Percentiles rank a stretch among this genome's conserved stretches.
Evolutionary conservation across 495 filamentous ascomycete species (phyloP).

Genomic region (Chaetomium tenue): DNA sequence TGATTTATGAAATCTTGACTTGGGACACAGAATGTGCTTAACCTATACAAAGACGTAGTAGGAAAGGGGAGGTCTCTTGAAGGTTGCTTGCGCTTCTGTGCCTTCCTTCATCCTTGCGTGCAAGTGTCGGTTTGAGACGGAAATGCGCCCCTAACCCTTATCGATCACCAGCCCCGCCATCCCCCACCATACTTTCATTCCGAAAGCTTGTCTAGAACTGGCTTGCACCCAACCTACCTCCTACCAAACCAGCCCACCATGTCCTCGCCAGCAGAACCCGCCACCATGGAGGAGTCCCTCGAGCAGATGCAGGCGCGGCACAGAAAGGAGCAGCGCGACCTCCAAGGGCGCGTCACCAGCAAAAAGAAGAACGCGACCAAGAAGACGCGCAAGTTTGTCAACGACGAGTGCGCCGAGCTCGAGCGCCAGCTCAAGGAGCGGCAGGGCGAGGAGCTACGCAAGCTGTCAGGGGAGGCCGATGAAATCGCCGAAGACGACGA

Average conservation of each 20-base stretch:
- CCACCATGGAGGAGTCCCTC: constrained; percentile 48
- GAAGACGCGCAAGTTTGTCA: constrained; percentile 88
- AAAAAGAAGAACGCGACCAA: constrained; percentile 96
- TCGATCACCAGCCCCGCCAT: constrained; percentile 1
- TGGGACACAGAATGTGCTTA: too few species aligned
- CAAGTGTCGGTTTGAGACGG: background rate
- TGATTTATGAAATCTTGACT: background rate
- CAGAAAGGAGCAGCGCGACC: constrained; percentile 82
- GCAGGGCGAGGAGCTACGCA: constrained; percentile 65
- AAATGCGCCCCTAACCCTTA: background rate
- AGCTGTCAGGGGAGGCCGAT: constrained; percentile 44
- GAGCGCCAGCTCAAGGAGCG: constrained; percentile 65
- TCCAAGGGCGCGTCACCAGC: constrained; percentile 79
- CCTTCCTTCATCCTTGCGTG: background rate
- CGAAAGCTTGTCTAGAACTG: background rate
- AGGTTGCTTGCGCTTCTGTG: too few species aligned
- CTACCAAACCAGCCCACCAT: background rate
- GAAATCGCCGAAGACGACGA: constrained; percentile 27
- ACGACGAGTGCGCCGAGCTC: constrained; percentile 74
- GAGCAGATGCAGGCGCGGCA: constrained; percentile 78
- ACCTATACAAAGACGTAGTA: too few species aligned
- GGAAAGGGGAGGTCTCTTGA: too few species aligned
- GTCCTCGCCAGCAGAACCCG: constrained; percentile 11
- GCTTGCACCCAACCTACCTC: background rate
- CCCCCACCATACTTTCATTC: constrained; percentile 8